Evolutionary conservation across 1,139 yeast species (phyloP).

Genomic region (Sugiyamaella castrensis): DNA sequence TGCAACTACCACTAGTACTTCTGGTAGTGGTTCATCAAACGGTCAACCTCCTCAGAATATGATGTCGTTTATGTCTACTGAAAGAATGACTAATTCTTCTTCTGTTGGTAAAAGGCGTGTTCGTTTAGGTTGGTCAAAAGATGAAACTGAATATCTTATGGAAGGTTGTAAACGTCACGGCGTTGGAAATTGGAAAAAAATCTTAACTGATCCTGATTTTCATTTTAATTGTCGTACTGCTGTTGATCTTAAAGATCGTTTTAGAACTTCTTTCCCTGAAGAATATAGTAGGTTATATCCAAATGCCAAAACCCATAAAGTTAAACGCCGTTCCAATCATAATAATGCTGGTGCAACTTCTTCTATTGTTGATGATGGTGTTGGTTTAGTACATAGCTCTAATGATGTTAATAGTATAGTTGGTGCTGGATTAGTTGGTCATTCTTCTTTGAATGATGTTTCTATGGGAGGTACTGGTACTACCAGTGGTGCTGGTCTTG

Average conservation of each 20-base stretch:
- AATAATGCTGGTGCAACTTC: background rate
- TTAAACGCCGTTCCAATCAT: conserved; percentile 25
- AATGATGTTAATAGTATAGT: conserved; percentile 14
- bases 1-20: too few relatives aligned
- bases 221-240: conserved; percentile 45
- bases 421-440: too few relatives aligned
- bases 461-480: background rate
- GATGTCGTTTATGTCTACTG: conserved; percentile 17
- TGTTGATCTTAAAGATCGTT: conserved; percentile 42
- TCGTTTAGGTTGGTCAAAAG: conserved; percentile 42
- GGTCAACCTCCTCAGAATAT: conserved; percentile 13
- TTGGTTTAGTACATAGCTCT: background rate
- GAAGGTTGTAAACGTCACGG: conserved; percentile 45
- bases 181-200: conserved; percentile 48
- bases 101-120: conserved; percentile 34
- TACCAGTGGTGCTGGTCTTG: conserved; percentile 20
- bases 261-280: conserved; percentile 45
- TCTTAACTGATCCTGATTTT: conserved; percentile 40
- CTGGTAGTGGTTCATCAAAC: background rate
- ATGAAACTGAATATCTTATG: conserved; percentile 42
- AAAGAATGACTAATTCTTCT: conserved; percentile 13
- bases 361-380: conserved; percentile 10
- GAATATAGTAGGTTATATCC: conserved; percentile 45
- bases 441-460: background rate
- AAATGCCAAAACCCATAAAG: conserved; percentile 44